Conservation (phyloP, 2,329 filamentous ascomycete genomes). For the Plectosphaerella plurivora region DNA sequence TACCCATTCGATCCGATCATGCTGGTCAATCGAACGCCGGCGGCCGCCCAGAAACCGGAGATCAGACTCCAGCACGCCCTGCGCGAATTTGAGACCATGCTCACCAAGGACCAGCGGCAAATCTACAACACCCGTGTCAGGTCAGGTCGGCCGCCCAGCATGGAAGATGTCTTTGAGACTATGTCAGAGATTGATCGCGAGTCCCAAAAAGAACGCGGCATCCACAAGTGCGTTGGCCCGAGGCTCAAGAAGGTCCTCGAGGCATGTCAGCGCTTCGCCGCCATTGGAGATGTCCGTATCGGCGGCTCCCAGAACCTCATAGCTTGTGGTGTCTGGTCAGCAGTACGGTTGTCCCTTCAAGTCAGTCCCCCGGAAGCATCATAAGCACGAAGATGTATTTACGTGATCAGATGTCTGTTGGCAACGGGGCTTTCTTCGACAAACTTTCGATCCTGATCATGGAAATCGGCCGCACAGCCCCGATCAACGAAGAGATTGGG, state of each 20-base stretch:
- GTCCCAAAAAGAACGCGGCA: not conserved
- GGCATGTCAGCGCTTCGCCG: not conserved
- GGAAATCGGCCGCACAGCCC: constrained; percentile 31
- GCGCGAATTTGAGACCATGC: not conserved
- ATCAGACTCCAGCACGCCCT: not conserved
- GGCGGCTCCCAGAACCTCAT: not conserved
- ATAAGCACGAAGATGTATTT: not conserved
- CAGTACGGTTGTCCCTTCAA: not conserved
- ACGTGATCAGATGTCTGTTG: not conserved
- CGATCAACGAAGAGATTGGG: constrained; percentile 31
- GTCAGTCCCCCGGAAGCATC: not conserved
- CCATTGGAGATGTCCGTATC: not conserved
- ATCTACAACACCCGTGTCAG: not conserved
- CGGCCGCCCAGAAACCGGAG: not conserved
- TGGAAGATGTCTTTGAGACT: not conserved
- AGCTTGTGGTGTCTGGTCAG: not conserved
- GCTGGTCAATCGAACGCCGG: not conserved
- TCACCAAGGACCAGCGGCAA: not conserved
- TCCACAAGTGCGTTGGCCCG: not conserved
- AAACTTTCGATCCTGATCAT: constrained; percentile 35
- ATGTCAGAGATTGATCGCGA: not conserved
- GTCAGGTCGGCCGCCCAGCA: not conserved
- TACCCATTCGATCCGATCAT: too few species aligned
- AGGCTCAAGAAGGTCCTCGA: not conserved
- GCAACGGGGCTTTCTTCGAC: constrained; percentile 28